Conservation (phyloP, 1,139 yeast species). For the Suhomyces coccinellae region DNA sequence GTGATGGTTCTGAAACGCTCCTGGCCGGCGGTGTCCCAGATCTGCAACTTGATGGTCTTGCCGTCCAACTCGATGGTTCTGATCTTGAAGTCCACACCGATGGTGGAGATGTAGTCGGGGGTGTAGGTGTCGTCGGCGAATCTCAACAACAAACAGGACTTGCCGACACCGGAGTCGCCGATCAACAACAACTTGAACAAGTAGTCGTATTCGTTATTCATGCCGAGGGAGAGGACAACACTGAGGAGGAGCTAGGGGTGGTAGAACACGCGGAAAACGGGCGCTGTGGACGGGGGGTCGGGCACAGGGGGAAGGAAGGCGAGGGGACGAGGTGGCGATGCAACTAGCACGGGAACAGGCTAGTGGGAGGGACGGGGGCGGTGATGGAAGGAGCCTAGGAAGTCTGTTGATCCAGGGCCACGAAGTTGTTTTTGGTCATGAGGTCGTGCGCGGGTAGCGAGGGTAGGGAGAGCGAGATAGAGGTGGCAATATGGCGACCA, state of each 20-base stretch:
- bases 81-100: conserved; percentile 97
- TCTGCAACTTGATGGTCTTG: conserved; percentile 93
- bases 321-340: neutral
- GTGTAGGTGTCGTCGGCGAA: conserved; percentile 98
- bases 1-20: conserved; percentile 98
- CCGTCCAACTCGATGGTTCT: conserved; percentile 97
- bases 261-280: too few species aligned
- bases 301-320: neutral
- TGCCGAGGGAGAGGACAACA: conserved; percentile 19
- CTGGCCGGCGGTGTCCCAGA: conserved; percentile 99
- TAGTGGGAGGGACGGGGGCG: neutral
- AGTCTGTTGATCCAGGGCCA: conserved; percentile 6
- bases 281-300: too few species aligned
- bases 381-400: neutral
- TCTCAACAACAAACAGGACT: conserved; percentile 89
- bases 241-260: neutral
- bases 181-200: conserved; percentile 89
- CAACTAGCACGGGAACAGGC: neutral
- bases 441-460: conserved; percentile 8
- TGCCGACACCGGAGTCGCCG: conserved; percentile 98
- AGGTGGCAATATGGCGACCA: too few species aligned
- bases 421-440: conserved; percentile 13
- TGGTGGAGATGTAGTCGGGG: conserved; percentile 94
- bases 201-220: conserved; percentile 95
- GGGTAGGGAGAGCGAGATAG: neutral